A percentile compares a stretch with the other conserved stretches of the same genome.
Evolutionary conservation across 805 yeast genomes (phyloP).

Genomic region (Pichia californica): DNA sequence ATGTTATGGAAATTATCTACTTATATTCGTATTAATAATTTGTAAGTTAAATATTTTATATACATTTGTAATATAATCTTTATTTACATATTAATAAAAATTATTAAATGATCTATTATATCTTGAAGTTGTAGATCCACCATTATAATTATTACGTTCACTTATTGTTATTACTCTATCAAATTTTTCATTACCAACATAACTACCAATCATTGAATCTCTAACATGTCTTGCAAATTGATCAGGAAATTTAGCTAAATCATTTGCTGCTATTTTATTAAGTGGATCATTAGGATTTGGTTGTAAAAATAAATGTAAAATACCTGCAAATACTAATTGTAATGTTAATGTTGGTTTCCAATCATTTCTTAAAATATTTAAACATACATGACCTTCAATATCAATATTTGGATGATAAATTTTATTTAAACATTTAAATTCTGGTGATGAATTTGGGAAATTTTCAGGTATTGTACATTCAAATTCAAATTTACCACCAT

Average conservation of each 20-base stretch:
- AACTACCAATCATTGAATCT: constrained; percentile 67
- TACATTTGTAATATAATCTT: too few species aligned
- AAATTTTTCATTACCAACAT: constrained; percentile 49
- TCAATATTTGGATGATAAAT: constrained; percentile 96
- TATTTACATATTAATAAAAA: not conserved
- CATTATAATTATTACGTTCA: not conserved
- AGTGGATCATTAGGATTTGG: constrained; percentile 91
- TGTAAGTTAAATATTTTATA: not conserved
- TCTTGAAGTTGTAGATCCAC: not conserved
- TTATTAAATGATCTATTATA: constrained; percentile 3
- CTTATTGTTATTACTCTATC: constrained; percentile 45
- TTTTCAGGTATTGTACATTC: constrained; percentile 57
- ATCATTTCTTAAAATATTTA: constrained; percentile 87
- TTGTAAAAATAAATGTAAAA: constrained; percentile 78
- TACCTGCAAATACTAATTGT: constrained; percentile 76
- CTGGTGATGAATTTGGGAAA: constrained; percentile 92
- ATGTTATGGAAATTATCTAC: constrained; percentile 8
- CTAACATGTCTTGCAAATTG: constrained; percentile 52
- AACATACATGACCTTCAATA: constrained; percentile 81
- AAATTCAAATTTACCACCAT: constrained; percentile 64
- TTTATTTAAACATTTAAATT: constrained; percentile 59
- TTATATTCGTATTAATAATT: constrained; percentile 8
- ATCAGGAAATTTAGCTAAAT: constrained; percentile 37
- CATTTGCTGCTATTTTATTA: constrained; percentile 81
- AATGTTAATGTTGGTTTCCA: constrained; percentile 92